Base-by-base conservation (phyloP, 805 yeast species). In the Saccharomycopsis amapae region DNA sequence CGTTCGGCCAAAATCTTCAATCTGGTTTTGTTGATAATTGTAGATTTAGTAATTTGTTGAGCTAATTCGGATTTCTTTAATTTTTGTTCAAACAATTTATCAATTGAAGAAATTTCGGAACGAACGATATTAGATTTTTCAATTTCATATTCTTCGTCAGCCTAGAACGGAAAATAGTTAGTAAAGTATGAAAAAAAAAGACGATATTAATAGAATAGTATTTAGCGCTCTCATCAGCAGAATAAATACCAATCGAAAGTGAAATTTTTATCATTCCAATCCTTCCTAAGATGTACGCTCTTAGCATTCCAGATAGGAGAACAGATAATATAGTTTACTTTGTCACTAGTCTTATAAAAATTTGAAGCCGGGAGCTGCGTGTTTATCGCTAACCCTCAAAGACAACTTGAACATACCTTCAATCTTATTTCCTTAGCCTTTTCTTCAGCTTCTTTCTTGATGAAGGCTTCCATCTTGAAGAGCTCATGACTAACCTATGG, bases 401-500 rank as follows among this genome's bases (percentile, higher is more conserved):
- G n/a, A n/a, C 6, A 7, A 31, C 3, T 39, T 30, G 22, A 20
- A 54, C 65, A 17, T 45, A 65, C 69, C 72, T 93, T 94, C 59
- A 93, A 73, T 63, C 76, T 81, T 62, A 93, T 88, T 68, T 93
- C 99, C 65, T 85, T 86, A 56, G 97, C 96, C 71, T 93, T 93
- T 67, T 93, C 99, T 60, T 89, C 95, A 33, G 99, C 99, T 71
- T 93, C 99, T 77, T 90, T 93, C 70, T 84, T 86, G 76, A 93
- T 93, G 80, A 93, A 93, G 62, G 94, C 89, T 64, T 90, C 95
- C 97, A 93, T 93, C 74, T 93, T 93, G 65, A 81, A 81, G 67
- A 93, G 85, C 73, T 93, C 98, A 58, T 87, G 87, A 61, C 84
- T 88, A 56, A 90, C 97, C 88, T 89, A 61, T 44, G 18, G 19